Conservation (phyloP, 345 rosid genomes). For the Pugionium dolabratum region DNA sequence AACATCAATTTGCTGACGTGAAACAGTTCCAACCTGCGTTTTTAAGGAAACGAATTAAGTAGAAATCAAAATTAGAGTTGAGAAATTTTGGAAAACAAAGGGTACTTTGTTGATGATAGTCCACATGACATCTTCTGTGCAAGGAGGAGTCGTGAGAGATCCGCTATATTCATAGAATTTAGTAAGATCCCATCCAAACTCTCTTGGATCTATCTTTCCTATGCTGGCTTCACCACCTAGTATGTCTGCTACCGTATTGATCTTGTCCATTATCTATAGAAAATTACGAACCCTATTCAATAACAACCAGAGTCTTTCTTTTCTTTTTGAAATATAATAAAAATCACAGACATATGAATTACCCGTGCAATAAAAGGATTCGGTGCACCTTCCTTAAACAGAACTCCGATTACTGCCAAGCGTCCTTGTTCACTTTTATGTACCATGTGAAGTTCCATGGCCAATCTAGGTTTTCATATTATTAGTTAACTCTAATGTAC, state of each 20-base stretch:
- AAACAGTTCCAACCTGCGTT: constrained; percentile 61
- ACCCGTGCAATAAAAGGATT: constrained; percentile 65
- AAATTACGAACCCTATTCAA: background rate
- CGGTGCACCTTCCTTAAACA: constrained; percentile 62
- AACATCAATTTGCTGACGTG: constrained; percentile 57
- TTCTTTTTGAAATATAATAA: too few relatives aligned
- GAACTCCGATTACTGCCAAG: constrained; percentile 54
- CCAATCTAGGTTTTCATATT: constrained; percentile 33
- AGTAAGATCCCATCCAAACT: constrained; percentile 51
- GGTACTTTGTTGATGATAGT: constrained; percentile 54
- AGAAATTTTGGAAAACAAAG: background rate
- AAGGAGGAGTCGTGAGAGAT: constrained; percentile 84
- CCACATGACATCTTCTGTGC: constrained; percentile 79
- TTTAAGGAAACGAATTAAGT: background rate
- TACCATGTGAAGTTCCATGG: constrained; percentile 66
- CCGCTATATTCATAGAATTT: constrained; percentile 67
- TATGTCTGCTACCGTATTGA: constrained; percentile 8
- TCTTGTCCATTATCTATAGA: constrained; percentile 28
- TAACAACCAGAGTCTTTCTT: too few relatives aligned
- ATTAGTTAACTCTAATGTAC: background rate
- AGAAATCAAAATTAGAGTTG: background rate
- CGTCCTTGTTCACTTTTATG: constrained; percentile 43
- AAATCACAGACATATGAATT: background rate
- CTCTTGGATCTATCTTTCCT: constrained; percentile 57
- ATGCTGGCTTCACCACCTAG: constrained; percentile 27